Evolutionary conservation across 768 basidiomycete species (phyloP).

Genomic region (Mycena leptocephala): DNA sequence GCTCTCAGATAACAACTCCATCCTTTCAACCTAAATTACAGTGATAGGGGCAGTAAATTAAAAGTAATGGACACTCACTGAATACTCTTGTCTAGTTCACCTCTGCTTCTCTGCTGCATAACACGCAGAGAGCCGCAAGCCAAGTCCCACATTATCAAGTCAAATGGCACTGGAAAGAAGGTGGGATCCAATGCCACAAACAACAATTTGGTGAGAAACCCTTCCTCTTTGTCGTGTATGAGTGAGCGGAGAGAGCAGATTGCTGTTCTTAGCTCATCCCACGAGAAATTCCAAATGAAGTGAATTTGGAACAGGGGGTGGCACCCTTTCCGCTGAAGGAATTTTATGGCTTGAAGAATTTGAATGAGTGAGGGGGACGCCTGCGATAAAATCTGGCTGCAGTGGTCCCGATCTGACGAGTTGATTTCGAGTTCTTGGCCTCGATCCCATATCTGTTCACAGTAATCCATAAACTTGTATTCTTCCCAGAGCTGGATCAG

Average conservation of each 20-base stretch:
- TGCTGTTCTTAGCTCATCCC: background rate
- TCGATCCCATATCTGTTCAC: background rate
- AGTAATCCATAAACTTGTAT: background rate
- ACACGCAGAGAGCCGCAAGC: too few species aligned
- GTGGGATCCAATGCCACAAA: background rate
- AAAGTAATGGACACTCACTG: too few species aligned
- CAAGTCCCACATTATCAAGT: too few species aligned
- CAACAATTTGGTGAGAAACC: too few species aligned
- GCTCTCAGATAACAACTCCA: too few species aligned
- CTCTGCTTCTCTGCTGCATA: too few species aligned
- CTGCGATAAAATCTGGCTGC: background rate
- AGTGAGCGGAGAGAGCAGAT: background rate
- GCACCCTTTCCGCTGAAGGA: background rate
- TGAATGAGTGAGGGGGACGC: background rate
- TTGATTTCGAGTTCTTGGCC: background rate
- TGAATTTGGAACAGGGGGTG: background rate
- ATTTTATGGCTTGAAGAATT: background rate
- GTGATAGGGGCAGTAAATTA: too few species aligned
- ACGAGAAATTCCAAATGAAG: background rate
- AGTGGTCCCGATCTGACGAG: background rate
- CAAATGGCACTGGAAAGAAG: background rate
- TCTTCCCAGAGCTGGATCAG: conserved; percentile 15
- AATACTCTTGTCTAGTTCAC: too few species aligned
- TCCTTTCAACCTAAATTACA: too few species aligned
- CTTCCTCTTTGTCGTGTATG: background rate